phyloP scores from a whole-genome alignment of 352 stramenopile species.

The Discostella stelligera region DNA sequence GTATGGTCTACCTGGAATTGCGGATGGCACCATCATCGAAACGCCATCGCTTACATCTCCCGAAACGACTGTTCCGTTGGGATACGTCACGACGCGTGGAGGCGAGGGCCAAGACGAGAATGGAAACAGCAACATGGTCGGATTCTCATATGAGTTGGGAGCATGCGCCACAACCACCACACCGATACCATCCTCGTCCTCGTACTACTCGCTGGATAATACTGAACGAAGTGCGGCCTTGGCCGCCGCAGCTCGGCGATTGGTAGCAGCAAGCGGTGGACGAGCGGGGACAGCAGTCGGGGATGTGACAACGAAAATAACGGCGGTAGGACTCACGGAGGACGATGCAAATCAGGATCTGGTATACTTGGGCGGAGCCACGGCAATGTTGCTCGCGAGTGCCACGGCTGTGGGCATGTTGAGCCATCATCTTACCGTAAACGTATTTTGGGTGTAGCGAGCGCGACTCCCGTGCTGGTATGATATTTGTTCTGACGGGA shows the following conservation, averaged over 20 bases:
- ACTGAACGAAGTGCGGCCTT: constrained; percentile 26
- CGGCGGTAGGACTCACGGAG: constrained; percentile 20
- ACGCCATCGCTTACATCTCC: constrained; percentile 54
- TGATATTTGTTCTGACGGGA: no score
- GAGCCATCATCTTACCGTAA: constrained; percentile 79
- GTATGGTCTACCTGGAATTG: constrained; percentile 64
- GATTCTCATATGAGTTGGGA: constrained; percentile 69
- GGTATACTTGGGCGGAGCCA: constrained; percentile 54
- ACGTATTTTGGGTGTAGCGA: constrained; percentile 81
- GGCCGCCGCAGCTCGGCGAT: constrained; percentile 5
- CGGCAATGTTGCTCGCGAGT: constrained; percentile 68
- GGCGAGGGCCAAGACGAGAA: constrained; percentile 5
- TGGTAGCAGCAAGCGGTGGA: background rate
- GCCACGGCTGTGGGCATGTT: constrained; percentile 65
- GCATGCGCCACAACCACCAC: constrained; percentile 31
- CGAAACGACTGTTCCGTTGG: constrained; percentile 56
- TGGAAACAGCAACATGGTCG: background rate
- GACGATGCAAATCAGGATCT: constrained; percentile 37
- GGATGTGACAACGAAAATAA: constrained; percentile 2
- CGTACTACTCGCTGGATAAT: constrained; percentile 29
- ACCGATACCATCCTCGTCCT: constrained; percentile 27
- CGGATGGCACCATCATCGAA: constrained; percentile 63
- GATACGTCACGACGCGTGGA: constrained; percentile 65
- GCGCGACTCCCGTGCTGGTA: no score
- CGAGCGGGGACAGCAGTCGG: constrained; percentile 12